Base-by-base conservation (phyloP, 1,139 yeast species). In the Casaregolazyma suthepensis region DNA sequence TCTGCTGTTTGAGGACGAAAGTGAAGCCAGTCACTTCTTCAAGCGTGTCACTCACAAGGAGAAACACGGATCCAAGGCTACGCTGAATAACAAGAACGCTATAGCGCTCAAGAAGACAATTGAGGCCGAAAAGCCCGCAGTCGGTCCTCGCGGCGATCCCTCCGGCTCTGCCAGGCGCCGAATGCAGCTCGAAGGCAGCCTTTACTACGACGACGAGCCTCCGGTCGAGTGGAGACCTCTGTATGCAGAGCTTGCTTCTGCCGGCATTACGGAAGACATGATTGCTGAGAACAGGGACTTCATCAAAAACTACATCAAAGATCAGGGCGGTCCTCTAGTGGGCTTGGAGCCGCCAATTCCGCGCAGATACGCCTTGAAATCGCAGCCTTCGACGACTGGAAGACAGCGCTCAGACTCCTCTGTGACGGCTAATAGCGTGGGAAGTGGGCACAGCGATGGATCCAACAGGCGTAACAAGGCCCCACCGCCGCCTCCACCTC, bases 301-400 rank as follows among this genome's bases (percentile, higher is more conserved):
- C 65, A 87, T 87, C 61, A 87, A 87, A 67, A 83, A 82, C 54
- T 87, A 86, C 64, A 86, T 87, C 58, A 72, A 82, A 6, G 76
- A 83, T 63, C 87, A 84, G 65, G 95, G 95, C 26, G 94, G 95
- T 1, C 93, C 93, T 1, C 73, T 87, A 61, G 94, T 86, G 38
- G 96, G 96, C 0, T 69, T 87, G 46, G 96, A 87, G 64, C 95
- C 96, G 1, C 95, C 95, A 18, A 75, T 87, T 54, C 95, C 95
- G 1, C 73, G 93, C 56, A 78, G 78, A 61, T 78, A 74, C 57
- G 69, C 70, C 1, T 66, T 67, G 10, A 54, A 10, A 18, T 49
- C 46, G 6, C 42, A 35, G 40, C 51, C 35, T 19, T 56, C 44
- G 54, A 48, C 29, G 55, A 52, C 26, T 10, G 46, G 44, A 52